Percentiles rank a stretch among this genome's conserved stretches.
These are phyloP conservation scores for Eucalyptus caleyi DNA, from an alignment of 345 rosid species.

Conservation along the genomic window DNA sequence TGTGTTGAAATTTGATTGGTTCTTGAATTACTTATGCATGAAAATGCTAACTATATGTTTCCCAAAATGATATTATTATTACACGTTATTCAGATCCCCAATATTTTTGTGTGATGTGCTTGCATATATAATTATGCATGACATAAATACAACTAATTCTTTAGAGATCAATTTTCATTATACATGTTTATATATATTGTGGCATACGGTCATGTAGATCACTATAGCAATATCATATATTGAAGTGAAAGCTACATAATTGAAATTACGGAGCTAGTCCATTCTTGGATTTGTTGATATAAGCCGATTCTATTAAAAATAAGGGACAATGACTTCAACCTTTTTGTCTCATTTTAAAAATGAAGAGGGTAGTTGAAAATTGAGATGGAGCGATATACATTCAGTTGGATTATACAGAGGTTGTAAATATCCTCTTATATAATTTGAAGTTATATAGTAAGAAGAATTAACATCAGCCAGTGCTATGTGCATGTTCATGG, in stretches of 20 bases:
- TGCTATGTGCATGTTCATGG: neutral
- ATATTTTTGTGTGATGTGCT: neutral
- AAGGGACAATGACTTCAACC: neutral
- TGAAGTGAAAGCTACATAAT: neutral
- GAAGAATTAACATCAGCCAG: neutral
- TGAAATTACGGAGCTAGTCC: neutral
- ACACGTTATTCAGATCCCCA: neutral
- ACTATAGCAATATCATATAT: neutral
- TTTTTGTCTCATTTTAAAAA: neutral
- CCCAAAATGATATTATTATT: neutral
- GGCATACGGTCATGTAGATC: neutral
- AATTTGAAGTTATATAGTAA: neutral
- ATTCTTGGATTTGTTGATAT: neutral
- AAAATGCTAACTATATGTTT: neutral
- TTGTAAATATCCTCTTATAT: neutral
- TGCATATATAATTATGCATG: neutral
- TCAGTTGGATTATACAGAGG: neutral
- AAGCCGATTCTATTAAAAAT: neutral
- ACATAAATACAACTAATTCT: neutral
- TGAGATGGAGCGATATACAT: neutral
- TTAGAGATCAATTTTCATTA: neutral
- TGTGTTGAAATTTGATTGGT: neutral
- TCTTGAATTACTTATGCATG: neutral
- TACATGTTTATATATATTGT: neutral
- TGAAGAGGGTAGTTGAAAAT: neutral